A percentile compares a stretch with the other conserved stretches of the same genome.
phyloP scores from a whole-genome alignment of 192 early-diverging fungal species.

The Linnemannia elongata region DNA sequence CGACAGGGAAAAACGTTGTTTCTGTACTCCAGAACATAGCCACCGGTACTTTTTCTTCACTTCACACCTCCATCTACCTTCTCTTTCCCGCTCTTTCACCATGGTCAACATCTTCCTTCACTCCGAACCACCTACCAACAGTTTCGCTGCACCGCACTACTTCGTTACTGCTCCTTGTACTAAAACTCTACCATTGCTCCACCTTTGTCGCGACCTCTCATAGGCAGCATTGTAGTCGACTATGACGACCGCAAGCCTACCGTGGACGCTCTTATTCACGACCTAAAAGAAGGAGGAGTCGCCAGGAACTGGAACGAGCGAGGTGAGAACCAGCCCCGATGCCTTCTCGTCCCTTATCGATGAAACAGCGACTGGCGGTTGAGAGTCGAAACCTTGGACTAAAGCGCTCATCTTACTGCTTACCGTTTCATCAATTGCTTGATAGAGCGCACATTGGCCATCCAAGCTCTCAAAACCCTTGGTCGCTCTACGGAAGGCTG shows the following conservation, averaged over 20 bases:
- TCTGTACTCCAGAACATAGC: slow-evolving; percentile 30
- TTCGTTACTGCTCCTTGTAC: neutral
- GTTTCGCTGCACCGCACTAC: neutral
- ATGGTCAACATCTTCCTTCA: neutral
- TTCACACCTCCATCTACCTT: neutral
- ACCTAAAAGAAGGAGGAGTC: slow-evolving; percentile 51
- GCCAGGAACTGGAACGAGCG: slow-evolving; percentile 41
- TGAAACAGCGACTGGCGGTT: neutral
- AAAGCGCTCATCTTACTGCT: neutral
- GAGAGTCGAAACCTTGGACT: neutral
- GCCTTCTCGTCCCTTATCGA: neutral
- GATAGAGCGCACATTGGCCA: slow-evolving; percentile 62
- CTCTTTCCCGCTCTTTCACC: neutral
- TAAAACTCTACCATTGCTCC: neutral
- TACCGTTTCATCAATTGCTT: neutral
- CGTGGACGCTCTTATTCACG: slow-evolving; percentile 39
- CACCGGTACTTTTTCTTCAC: slow-evolving; percentile 25
- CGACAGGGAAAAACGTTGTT: slow-evolving; percentile 25
- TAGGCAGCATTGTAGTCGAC: slow-evolving; percentile 37
- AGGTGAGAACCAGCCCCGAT: slow-evolving; percentile 11
- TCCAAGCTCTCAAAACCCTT: slow-evolving; percentile 72
- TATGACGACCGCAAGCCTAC: slow-evolving; percentile 26
- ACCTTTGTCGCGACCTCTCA: neutral
- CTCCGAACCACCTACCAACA: neutral
- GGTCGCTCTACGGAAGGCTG: slow-evolving; percentile 70